Evolutionary conservation across 2,329 filamentous ascomycete species (phyloP).

Genomic region (Cladosporium sp.): DNA sequence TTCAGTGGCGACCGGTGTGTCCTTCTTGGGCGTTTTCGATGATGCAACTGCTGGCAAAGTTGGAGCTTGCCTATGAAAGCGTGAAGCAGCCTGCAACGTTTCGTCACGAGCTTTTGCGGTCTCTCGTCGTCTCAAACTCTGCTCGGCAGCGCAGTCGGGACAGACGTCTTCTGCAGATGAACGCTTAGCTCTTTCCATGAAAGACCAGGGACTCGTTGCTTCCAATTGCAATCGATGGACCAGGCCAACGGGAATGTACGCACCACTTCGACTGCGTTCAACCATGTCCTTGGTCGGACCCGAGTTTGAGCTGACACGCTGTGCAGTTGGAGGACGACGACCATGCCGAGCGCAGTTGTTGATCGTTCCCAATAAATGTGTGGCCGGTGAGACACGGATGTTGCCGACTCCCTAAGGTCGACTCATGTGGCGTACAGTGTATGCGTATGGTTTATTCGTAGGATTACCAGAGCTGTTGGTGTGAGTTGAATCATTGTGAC

Average conservation of each 20-base stretch:
- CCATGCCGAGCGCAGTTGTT: slow-evolving; percentile 29
- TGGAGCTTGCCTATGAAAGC: neutral
- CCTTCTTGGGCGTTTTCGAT: neutral
- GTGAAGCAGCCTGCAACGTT: neutral
- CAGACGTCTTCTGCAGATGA: slow-evolving; percentile 25
- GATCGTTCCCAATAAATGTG: slow-evolving; percentile 23
- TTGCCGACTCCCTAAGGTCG: slow-evolving; percentile 10
- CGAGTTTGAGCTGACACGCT: neutral
- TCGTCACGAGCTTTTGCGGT: neutral
- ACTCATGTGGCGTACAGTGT: slow-evolving; percentile 2
- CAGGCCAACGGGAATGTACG: slow-evolving; percentile 26
- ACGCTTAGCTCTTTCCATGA: slow-evolving; percentile 16
- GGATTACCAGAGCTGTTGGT: slow-evolving; percentile 2
- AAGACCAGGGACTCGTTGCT: slow-evolving; percentile 28
- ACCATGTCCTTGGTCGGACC: slow-evolving; percentile 23
- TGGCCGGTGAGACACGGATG: slow-evolving; percentile 11
- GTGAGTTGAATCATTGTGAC: neutral
- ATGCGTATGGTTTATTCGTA: slow-evolving; percentile 2
- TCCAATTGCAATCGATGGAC: slow-evolving; percentile 24
- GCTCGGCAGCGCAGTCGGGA: slow-evolving; percentile 30
- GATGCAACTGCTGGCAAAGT: neutral
- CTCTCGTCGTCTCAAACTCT: slow-evolving; percentile 17
- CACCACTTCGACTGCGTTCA: slow-evolving; percentile 25
- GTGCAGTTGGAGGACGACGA: slow-evolving; percentile 17
- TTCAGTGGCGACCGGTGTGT: neutral